Conservation (phyloP, 352 stramenopile genomes). For the Pythium phragmitis region DNA sequence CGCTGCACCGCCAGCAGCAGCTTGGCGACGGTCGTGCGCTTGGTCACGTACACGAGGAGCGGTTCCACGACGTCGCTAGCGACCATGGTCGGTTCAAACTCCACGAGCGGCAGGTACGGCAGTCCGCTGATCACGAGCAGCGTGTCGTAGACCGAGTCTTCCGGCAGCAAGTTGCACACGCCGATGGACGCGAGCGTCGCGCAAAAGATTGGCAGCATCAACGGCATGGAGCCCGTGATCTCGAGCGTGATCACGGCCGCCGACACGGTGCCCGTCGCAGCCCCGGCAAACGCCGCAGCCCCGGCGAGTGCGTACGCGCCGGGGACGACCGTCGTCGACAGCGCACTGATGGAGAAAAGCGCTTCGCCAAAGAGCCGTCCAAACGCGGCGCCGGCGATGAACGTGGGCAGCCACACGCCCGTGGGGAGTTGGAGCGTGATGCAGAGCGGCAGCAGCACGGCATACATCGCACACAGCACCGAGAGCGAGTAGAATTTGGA, state of each 20-base stretch:
- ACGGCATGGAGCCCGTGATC: constrained; percentile 77
- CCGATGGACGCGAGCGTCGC: constrained; percentile 66
- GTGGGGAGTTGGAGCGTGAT: constrained; percentile 82
- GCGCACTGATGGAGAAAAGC: constrained; percentile 22
- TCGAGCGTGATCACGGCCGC: constrained; percentile 87
- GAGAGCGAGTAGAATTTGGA: constrained; percentile 74
- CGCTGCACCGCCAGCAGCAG: constrained; percentile 74
- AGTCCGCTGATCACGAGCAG: constrained; percentile 67
- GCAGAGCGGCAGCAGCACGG: constrained; percentile 71
- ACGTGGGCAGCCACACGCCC: constrained; percentile 83
- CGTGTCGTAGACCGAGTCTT: constrained; percentile 87
- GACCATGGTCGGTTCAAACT: constrained; percentile 58
- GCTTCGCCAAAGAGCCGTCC: constrained; percentile 78
- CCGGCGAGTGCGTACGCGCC: constrained; percentile 80
- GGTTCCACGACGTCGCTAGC: constrained; percentile 73
- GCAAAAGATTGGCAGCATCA: constrained; percentile 85
- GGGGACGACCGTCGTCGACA: constrained; percentile 35
- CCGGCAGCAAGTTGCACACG: constrained; percentile 55
- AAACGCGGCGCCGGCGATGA: constrained; percentile 80
- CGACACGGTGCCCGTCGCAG: constrained; percentile 74
- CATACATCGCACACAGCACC: constrained; percentile 47
- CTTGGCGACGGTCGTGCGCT: constrained; percentile 64
- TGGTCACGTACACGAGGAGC: constrained; percentile 71
- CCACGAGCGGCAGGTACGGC: constrained; percentile 82
- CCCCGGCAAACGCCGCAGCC: constrained; percentile 66